A percentile compares a stretch with the other conserved stretches of the same genome.
Evolutionary conservation across 1,284 basidiomycete species (phyloP).

Genomic region (Leccinum fuscescens): DNA sequence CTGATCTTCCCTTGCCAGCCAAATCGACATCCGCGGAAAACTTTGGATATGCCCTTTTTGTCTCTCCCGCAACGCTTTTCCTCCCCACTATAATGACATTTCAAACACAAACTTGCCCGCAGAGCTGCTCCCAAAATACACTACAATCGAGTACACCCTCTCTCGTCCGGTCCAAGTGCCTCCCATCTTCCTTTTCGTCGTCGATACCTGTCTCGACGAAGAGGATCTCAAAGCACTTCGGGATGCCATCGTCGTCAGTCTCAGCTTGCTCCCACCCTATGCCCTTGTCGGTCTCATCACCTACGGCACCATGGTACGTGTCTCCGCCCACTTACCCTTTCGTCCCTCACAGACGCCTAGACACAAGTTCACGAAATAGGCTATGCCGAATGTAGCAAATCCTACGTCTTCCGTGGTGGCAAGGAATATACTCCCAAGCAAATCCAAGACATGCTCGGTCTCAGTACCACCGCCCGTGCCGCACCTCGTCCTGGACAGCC

Average conservation of each 20-base stretch:
- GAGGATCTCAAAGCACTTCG: conserved; percentile 94
- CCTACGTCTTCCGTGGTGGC: conserved; percentile 98
- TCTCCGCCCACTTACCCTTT: not conserved
- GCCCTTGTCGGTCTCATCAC: conserved; percentile 96
- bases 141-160: conserved; percentile 98
- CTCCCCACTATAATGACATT: conserved; percentile 99
- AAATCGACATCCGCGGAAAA: conserved; percentile 98
- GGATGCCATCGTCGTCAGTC: conserved; percentile 89
- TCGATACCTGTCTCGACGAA: conserved; percentile 96
- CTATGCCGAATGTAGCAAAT: conserved; percentile 95
- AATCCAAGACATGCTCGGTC: no score
- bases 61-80: conserved; percentile 94
- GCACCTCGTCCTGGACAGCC: conserved; percentile 85
- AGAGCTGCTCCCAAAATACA: conserved; percentile 96
- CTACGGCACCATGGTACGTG: conserved; percentile 89
- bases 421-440: conserved; percentile 75
- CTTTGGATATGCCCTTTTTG: conserved; percentile 99
- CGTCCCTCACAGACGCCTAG: conserved; percentile 40
- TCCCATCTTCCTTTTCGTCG: conserved; percentile 95
- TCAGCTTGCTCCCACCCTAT: conserved; percentile 90
- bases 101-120: conserved; percentile 95
- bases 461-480: conserved; percentile 49
- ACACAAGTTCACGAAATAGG: conserved; percentile 99
- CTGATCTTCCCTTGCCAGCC: conserved; percentile 49
- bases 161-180: conserved; percentile 89